Evolutionary conservation across 139 green algal species (phyloP).

Genomic region (Zygnema cylindricum): DNA sequence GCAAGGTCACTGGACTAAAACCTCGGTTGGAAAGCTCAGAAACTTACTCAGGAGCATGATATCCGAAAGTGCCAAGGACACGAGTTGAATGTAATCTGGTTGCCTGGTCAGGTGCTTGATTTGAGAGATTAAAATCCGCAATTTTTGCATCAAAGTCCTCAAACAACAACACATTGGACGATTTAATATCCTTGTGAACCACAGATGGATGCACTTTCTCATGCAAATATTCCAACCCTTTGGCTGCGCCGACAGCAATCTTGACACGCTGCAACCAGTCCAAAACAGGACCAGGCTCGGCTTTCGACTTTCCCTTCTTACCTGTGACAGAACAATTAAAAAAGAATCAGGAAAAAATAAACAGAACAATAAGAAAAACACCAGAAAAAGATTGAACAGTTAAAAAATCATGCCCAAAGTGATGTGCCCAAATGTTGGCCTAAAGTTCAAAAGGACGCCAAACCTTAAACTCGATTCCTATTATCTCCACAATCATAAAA

Average conservation of each 20-base stretch:
- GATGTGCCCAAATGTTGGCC: background rate
- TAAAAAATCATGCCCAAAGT: background rate
- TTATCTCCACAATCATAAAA: no score
- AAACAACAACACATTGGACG: constrained; percentile 53
- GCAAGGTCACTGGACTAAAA: no score
- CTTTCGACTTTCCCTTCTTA: constrained; percentile 23
- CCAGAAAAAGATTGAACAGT: background rate
- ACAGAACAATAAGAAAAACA: background rate
- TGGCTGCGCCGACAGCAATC: constrained; percentile 55
- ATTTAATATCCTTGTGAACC: constrained; percentile 58
- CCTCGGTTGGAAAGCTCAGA: no score
- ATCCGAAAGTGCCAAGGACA: constrained; percentile 60
- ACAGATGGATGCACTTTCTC: constrained; percentile 52
- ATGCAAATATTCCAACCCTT: constrained; percentile 60
- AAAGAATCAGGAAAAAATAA: no score
- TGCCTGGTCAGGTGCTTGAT: constrained; percentile 55
- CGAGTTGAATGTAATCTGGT: constrained; percentile 55
- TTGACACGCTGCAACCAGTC: constrained; percentile 48
- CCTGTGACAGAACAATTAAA: constrained; percentile 40
- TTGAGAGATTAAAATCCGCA: constrained; percentile 51
- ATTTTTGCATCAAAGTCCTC: constrained; percentile 56
- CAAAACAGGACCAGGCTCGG: constrained; percentile 35
- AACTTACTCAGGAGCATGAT: constrained; percentile 60
- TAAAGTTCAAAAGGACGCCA: background rate
- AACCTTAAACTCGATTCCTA: no score